Conservation (phyloP, 495 filamentous ascomycete species). For the Cudoniella acicularis region DNA sequence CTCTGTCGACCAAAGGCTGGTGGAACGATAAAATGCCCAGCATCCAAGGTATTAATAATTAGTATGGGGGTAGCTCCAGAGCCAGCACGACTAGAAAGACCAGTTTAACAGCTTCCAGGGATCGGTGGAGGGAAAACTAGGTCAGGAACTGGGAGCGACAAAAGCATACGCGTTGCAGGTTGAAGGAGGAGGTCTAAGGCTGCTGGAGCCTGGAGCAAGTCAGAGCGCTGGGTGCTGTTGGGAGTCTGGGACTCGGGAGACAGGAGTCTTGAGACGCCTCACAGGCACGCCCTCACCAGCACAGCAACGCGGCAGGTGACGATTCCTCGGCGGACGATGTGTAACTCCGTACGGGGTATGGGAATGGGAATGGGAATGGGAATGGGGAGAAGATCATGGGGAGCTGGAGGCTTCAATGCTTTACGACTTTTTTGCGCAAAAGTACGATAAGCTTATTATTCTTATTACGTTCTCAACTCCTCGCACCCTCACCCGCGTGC, state of each 20-base stretch:
- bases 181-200: not conserved
- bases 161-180: slow-evolving; percentile 1
- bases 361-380: no score
- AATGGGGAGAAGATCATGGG: no score
- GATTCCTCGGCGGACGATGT: not conserved
- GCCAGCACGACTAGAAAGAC: not conserved
- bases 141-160: no score
- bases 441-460: no score
- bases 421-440: not conserved
- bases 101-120: not conserved
- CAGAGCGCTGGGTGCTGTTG: not conserved
- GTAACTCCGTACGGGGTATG: no score
- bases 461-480: no score
- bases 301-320: not conserved
- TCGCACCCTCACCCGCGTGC: no score
- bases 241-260: no score
- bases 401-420: no score
- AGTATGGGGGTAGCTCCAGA: no score
- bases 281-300: not conserved
- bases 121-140: no score
- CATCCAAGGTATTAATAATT: not conserved
- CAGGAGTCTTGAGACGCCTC: not conserved
- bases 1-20: not conserved
- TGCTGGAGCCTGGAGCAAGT: not conserved
- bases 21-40: not conserved